Evolutionary conservation across 768 basidiomycete genomes (phyloP).

Genomic region (Termitomyces sp.): DNA sequence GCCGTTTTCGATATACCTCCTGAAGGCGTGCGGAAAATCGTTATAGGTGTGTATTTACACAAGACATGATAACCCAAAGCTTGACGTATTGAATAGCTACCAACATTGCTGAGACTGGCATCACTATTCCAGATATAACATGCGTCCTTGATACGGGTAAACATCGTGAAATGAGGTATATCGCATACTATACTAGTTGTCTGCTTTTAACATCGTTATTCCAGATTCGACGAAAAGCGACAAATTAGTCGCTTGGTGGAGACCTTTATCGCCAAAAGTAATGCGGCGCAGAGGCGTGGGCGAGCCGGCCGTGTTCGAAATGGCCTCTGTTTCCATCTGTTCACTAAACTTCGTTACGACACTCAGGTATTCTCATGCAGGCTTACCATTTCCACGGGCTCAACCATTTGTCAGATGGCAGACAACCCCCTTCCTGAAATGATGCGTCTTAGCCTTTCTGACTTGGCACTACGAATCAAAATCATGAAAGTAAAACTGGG

Average conservation of each 20-base stretch:
- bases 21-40: slow-evolving; percentile 80
- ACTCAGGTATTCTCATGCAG: slow-evolving; percentile 45
- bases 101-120: slow-evolving; percentile 94
- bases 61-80: background rate
- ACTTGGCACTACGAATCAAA: slow-evolving; percentile 87
- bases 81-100: slow-evolving; percentile 47
- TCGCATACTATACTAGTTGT: background rate
- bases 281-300: slow-evolving; percentile 84
- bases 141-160: slow-evolving; percentile 94
- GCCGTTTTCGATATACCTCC: slow-evolving; percentile 90
- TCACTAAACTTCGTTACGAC: slow-evolving; percentile 84
- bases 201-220: background rate
- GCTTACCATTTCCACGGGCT: background rate
- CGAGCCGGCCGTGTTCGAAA: slow-evolving; percentile 87
- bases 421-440: slow-evolving; percentile 94
- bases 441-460: slow-evolving; percentile 86
- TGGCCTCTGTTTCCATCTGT: slow-evolving; percentile 93
- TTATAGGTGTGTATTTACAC: slow-evolving; percentile 59
- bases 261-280: slow-evolving; percentile 87
- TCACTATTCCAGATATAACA: slow-evolving; percentile 97
- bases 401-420: slow-evolving; percentile 50
- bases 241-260: slow-evolving; percentile 91
- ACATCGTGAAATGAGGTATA: slow-evolving; percentile 87
- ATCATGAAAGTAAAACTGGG: slow-evolving; percentile 90
- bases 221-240: slow-evolving; percentile 92